Evolutionary conservation across 768 basidiomycete genomes (phyloP).

Genomic region (Gelatoporia subvermispora): DNA sequence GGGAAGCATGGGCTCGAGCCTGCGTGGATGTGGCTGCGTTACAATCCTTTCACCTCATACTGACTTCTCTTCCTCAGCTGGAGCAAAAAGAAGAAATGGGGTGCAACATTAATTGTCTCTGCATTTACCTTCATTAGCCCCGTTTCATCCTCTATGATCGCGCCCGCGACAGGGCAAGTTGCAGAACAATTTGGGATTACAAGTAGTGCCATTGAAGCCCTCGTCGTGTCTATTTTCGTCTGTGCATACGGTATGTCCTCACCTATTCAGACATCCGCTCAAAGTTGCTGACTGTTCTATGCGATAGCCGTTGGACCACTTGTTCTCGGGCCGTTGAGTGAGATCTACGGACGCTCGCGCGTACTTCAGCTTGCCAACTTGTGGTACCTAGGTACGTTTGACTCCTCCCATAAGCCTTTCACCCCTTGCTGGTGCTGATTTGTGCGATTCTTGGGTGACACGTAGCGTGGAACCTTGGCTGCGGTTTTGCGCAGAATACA

Average conservation of each 20-base stretch:
- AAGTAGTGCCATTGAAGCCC: conserved; percentile 41
- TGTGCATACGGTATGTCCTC: conserved; percentile 50
- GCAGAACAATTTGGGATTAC: conserved; percentile 51
- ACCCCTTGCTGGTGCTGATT: neutral
- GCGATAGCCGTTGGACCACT: conserved; percentile 41
- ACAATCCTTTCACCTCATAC: neutral
- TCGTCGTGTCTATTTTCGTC: conserved; percentile 54
- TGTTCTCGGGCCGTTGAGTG: conserved; percentile 56
- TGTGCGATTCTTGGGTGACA: neutral
- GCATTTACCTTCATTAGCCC: conserved; percentile 66
- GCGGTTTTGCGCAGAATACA: conserved; percentile 20
- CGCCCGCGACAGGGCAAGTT: conserved; percentile 53
- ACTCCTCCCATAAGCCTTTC: neutral
- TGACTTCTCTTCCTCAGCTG: conserved; percentile 36
- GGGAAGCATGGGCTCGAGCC: too few species aligned
- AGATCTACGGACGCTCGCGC: conserved; percentile 60
- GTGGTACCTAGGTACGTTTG: conserved; percentile 50
- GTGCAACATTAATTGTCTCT: conserved; percentile 58
- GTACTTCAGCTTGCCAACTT: conserved; percentile 59
- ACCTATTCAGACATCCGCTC: neutral
- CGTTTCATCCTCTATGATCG: conserved; percentile 67
- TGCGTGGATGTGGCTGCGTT: neutral
- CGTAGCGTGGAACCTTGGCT: conserved; percentile 51
- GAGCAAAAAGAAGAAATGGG: conserved; percentile 57
- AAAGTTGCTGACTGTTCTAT: neutral